phyloP scores from a whole-genome alignment of 148 eudicot species.

The Vaccinium vitisidaea region DNA sequence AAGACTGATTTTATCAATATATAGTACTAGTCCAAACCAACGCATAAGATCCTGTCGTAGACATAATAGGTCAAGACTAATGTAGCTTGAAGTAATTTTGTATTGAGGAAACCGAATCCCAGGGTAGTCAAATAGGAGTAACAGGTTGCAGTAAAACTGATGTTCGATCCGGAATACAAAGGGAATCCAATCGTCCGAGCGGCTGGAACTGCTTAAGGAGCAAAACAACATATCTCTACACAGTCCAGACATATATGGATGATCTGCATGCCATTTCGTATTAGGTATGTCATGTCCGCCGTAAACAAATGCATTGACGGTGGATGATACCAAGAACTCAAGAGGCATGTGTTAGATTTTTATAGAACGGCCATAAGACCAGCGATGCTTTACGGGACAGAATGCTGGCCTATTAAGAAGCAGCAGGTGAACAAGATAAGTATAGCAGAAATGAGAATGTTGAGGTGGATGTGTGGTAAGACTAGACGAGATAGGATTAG shows the following conservation, averaged over 20 bases:
- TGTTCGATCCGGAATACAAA: background rate
- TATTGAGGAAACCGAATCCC: background rate
- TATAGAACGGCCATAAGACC: too few species aligned
- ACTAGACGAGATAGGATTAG: too few species aligned
- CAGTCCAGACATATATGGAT: background rate
- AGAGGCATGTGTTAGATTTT: background rate
- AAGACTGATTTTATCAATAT: background rate
- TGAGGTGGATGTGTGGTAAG: too few species aligned
- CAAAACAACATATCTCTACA: slow-evolving; percentile 3
- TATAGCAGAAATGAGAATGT: too few species aligned
- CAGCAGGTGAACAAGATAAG: too few species aligned
- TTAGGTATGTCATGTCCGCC: background rate
- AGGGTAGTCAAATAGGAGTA: background rate
- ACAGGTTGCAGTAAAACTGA: background rate
- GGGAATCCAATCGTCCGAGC: background rate
- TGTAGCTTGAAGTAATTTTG: background rate
- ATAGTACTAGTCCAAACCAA: background rate
- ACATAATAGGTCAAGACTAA: background rate
- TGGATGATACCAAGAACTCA: background rate
- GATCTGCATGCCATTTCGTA: background rate
- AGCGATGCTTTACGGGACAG: too few species aligned
- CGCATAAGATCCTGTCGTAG: background rate
- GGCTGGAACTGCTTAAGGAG: background rate
- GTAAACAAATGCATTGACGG: background rate
- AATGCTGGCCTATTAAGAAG: too few species aligned